phyloP scores from a whole-genome alignment of 495 filamentous ascomycete species.

The Xylaria cubensis region DNA sequence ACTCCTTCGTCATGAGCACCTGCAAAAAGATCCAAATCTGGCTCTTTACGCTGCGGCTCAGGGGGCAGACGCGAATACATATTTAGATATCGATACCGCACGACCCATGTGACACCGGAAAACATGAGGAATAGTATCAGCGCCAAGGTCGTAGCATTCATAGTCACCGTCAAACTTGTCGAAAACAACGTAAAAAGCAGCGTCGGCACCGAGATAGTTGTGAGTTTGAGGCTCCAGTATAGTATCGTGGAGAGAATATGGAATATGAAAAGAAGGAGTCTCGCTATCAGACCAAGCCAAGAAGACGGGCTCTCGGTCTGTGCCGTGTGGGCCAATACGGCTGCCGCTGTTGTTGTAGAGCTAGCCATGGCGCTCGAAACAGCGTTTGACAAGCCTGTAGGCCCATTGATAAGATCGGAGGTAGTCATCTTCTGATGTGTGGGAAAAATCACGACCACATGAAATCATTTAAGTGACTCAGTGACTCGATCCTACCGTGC shows the following conservation, averaged over 20 bases:
- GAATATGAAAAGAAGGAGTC: slow-evolving; percentile 59
- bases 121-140: slow-evolving; percentile 77
- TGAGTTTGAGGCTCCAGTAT: slow-evolving; percentile 83
- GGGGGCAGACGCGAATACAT: slow-evolving; percentile 94
- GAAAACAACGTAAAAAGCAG: slow-evolving; percentile 93
- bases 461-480: background rate
- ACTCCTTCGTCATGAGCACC: slow-evolving; percentile 88
- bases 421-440: slow-evolving; percentile 29
- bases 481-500: background rate
- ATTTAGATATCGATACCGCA: slow-evolving; percentile 91
- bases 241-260: slow-evolving; percentile 74
- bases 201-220: slow-evolving; percentile 86
- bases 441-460: background rate
- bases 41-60: slow-evolving; percentile 94
- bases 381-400: slow-evolving; percentile 34
- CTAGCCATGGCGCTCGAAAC: slow-evolving; percentile 34
- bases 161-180: slow-evolving; percentile 93
- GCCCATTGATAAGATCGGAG: slow-evolving; percentile 21
- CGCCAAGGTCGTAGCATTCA: slow-evolving; percentile 94
- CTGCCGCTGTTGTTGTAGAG: slow-evolving; percentile 34
- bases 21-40: slow-evolving; percentile 91
- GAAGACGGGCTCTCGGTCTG: slow-evolving; percentile 47
- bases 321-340: slow-evolving; percentile 47
- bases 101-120: slow-evolving; percentile 87
- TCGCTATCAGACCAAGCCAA: slow-evolving; percentile 56